Evolutionary conservation across 2,329 filamentous ascomycete species (phyloP), one percentile per base, ranked within the genome.

Genomic region (Talaromyces sp.): DNA sequence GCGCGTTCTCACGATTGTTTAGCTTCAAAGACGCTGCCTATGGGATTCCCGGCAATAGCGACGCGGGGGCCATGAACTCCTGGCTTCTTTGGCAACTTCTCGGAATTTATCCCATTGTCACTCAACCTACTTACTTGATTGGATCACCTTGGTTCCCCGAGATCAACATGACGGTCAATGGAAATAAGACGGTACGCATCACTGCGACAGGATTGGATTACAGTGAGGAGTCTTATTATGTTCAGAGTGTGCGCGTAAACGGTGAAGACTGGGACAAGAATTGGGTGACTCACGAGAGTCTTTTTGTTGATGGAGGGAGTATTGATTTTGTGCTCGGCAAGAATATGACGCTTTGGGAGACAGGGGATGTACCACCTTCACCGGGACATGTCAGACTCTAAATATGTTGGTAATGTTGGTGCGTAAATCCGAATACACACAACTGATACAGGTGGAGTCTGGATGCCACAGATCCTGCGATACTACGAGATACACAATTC

Each of bases 41-140:
- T 17, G 86, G 86, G 0, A 73, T 89, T 0, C 87, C 86, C 0
- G 86, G 87, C 0, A 89, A 89, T 70, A 84, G 80, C 40, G 86
- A 89, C 67, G 85, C 84, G 1, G 87, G 78, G 0, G 78, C 78
- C 1, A 66, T 81, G 62, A 78, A 80, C 43, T 78, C 75, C 45
- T 81, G 78, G 79, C 67, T 81, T 2, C 62, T 81, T 0, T 81
- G 77, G 75, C 74, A 80, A 58, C 76, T 81, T 66, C 62, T 81
- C 0, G 79, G 79, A 0, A 61, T 80, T 9, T 80, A 79, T 61
- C 78, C 78, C 0, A 69, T 80, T 2, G 75, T 78, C 22, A 78
- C 77, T 0, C 77, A 79, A 21, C 74, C 77, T 0, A 70, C 78
- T 0, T 81, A 81, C 63, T 67, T 81, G 3, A 64, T 80, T 1